Evolutionary conservation across 2,329 filamentous ascomycete genomes (phyloP), one percentile per base, ranked within the genome.

Genomic region (Nectriaceae sp.): DNA sequence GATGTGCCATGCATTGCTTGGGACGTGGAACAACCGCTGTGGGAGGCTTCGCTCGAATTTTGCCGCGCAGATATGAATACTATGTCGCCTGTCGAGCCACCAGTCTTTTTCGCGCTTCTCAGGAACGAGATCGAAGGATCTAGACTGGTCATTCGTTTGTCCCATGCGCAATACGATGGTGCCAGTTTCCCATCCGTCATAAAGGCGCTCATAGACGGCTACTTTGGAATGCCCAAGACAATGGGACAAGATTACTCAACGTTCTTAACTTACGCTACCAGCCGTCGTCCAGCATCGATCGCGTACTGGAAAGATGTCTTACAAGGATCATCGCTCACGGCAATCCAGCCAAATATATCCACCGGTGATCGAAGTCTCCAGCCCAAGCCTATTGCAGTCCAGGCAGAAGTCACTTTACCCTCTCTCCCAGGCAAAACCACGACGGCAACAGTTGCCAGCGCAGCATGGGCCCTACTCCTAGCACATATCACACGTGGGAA

Each of bases 131-230:
- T 40, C 2, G 48, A 58, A 19, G 60, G 54, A 11, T 33, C 43
- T 5, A 47, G 53, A 11, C 22, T 65, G 3, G 41, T 60, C 3
- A 35, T 63, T 22, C 57, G 60, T n/a, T 10, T 78, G 11, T 78
- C 75, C 0, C 75, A 77, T 49, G 75, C 74, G 1, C 75, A 77
- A 49, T 77, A 77, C 45, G 75, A 77, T 42, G 75, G 74, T 21
- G 67, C 76, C 20, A 73, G 65, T 44, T 63, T 77, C 4, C 72
- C 73, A 1, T 58, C 61, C 10, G 63, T 76, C 2, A 62, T 73
- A 21, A 56, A 63, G 3, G 65, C 71, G 11, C 61, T 76, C 31
- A 60, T 68, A 1, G 62, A 63, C 3, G 61, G 68, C 6, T 76
- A 76, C 50, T 44, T 51, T 2, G 64, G 59, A 2, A 51, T 52